phyloP scores from a whole-genome alignment of 345 rosid species.

The Euphorbia peplus region DNA sequence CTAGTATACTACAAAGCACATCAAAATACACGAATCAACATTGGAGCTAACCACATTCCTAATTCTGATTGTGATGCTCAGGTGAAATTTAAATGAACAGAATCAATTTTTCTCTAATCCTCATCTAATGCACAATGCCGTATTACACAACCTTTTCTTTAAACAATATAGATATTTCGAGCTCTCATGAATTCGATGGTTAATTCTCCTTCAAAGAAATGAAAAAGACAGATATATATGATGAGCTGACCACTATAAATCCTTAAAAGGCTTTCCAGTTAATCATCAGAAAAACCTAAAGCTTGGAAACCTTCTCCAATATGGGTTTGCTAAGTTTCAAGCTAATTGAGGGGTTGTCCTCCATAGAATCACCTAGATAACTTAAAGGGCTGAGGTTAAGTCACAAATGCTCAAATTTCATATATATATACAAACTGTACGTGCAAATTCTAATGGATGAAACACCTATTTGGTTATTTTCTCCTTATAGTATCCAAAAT shows the following conservation, averaged over 20 bases:
- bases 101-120: background rate
- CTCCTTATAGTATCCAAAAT: no score
- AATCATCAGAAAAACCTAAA: background rate
- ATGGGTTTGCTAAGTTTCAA: background rate
- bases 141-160: background rate
- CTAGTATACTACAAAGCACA: slow-evolving; percentile 38
- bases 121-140: background rate
- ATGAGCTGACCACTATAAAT: background rate
- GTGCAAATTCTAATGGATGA: no score
- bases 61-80: background rate
- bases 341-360: background rate
- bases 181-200: background rate
- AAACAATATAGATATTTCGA: background rate
- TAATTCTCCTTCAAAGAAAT: background rate
- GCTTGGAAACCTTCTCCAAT: background rate
- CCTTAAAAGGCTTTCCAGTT: background rate
- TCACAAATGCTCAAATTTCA: no score
- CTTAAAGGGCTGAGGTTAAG: no score
- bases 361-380: background rate
- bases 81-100: background rate
- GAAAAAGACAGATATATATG: background rate
- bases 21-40: background rate
- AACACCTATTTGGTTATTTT: no score
- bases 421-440: no score
- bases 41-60: background rate